Conservation (phyloP, 2,329 filamentous ascomycete genomes). For the Alternaria sp. region DNA sequence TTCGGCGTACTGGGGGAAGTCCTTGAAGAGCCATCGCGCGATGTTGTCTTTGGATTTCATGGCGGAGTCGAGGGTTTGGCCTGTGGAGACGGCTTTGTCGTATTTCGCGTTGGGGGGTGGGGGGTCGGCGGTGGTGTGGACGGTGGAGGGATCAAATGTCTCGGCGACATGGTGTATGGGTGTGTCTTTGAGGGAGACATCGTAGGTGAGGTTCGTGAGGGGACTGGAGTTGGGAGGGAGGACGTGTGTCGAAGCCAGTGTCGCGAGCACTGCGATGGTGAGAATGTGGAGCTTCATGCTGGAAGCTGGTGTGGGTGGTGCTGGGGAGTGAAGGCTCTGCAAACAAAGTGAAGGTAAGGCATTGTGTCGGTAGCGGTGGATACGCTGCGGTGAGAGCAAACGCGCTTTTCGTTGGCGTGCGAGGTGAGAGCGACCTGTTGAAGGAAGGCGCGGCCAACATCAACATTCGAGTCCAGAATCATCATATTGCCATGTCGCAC, state of each 20-base stretch:
- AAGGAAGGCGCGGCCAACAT: not conserved
- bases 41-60: slow-evolving; percentile 14
- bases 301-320: not conserved
- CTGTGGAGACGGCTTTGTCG: slow-evolving; percentile 5
- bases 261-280: not conserved
- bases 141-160: not conserved
- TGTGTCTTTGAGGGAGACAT: not conserved
- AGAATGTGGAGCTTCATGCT: slow-evolving; percentile 1
- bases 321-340: not conserved
- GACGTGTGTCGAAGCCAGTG: not conserved
- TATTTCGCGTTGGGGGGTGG: not conserved
- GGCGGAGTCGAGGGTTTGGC: slow-evolving; percentile 7
- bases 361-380: too few relatives aligned
- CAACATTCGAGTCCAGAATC: too few relatives aligned
- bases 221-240: not conserved
- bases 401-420: not conserved
- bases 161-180: not conserved
- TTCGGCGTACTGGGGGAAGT: slow-evolving; percentile 2
- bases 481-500: too few relatives aligned
- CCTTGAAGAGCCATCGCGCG: slow-evolving; percentile 15
- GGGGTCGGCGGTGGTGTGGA: not conserved
- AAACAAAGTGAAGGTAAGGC: too few relatives aligned
- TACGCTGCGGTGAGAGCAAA: not conserved
- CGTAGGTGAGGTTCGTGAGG: not conserved
- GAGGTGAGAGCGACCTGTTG: not conserved